These are phyloP conservation scores for Xylaria cubensis DNA, from an alignment of 495 filamentous ascomycete genomes.

Conservation along the genomic window DNA sequence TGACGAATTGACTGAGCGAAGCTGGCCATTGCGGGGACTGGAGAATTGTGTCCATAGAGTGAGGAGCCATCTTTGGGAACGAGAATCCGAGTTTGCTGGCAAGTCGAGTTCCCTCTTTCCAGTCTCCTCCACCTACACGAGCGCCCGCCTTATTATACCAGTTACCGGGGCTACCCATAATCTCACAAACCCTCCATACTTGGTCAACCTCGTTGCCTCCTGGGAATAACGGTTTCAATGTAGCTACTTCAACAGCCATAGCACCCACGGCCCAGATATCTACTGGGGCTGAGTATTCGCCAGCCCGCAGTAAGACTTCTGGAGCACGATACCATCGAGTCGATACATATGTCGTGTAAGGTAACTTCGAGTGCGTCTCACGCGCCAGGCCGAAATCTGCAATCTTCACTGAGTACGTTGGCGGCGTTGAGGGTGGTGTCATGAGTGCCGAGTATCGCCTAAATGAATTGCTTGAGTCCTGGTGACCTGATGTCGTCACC, in stretches of 20 bases:
- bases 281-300: slow-evolving; percentile 96
- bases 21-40: slow-evolving; percentile 90
- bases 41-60: slow-evolving; percentile 93
- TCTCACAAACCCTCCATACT: slow-evolving; percentile 98
- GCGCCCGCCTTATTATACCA: slow-evolving; percentile 92
- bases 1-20: slow-evolving; percentile 88
- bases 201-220: slow-evolving; percentile 99
- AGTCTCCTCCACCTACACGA: slow-evolving; percentile 94
- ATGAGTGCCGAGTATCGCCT: slow-evolving; percentile 90
- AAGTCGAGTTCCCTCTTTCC: slow-evolving; percentile 91
- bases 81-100: slow-evolving; percentile 97
- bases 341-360: slow-evolving; percentile 98
- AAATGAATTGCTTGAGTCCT: slow-evolving; percentile 80
- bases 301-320: slow-evolving; percentile 91
- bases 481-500: slow-evolving; percentile 86
- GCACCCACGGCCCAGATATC: slow-evolving; percentile 99
- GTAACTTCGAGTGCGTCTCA: slow-evolving; percentile 93
- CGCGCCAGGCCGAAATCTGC: slow-evolving; percentile 98
- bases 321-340: slow-evolving; percentile 98
- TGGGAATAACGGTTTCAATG: slow-evolving; percentile 95
- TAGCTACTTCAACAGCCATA: slow-evolving; percentile 99
- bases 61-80: slow-evolving; percentile 99
- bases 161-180: slow-evolving; percentile 98
- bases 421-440: slow-evolving; percentile 93
- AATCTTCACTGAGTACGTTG: slow-evolving; percentile 95